Conservation (phyloP, 345 rosid species). For the Citrus inodora region DNA sequence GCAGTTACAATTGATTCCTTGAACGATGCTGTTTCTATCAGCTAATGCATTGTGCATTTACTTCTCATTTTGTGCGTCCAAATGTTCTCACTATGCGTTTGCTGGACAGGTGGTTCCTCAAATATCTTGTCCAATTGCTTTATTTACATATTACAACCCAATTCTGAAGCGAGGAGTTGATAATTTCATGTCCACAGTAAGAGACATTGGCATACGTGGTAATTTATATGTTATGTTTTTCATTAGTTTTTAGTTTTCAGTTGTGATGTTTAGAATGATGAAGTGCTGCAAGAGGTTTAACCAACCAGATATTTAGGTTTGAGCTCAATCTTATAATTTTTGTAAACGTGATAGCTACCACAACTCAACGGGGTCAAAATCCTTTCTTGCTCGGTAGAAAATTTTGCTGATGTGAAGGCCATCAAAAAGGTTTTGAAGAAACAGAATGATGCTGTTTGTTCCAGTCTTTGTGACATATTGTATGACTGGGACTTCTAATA, state of each 20-base stretch:
- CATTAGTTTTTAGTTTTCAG: conserved; percentile 5
- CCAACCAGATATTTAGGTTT: not conserved
- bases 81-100: conserved; percentile 1
- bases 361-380: not conserved
- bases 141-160: conserved; percentile 88
- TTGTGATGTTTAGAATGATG: not conserved
- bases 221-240: conserved; percentile 13
- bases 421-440: not conserved
- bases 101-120: conserved; percentile 64
- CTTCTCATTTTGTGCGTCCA: not conserved
- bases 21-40: not conserved
- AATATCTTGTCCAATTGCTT: conserved; percentile 73
- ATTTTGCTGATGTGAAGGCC: not conserved
- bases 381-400: not conserved
- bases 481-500: not conserved
- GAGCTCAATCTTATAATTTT: not conserved
- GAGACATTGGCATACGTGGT: conserved; percentile 72
- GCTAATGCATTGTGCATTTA: not conserved
- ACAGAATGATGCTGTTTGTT: not conserved
- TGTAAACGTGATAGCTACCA: not conserved
- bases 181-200: conserved; percentile 62
- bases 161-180: conserved; percentile 70
- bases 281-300: not conserved
- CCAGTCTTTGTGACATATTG: not conserved
- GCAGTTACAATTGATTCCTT: not conserved